A percentile compares a stretch with the other conserved stretches of the same genome.
These are phyloP conservation scores for Vigna angularis DNA, from an alignment of 306 rosid species.

Conservation along the genomic window DNA sequence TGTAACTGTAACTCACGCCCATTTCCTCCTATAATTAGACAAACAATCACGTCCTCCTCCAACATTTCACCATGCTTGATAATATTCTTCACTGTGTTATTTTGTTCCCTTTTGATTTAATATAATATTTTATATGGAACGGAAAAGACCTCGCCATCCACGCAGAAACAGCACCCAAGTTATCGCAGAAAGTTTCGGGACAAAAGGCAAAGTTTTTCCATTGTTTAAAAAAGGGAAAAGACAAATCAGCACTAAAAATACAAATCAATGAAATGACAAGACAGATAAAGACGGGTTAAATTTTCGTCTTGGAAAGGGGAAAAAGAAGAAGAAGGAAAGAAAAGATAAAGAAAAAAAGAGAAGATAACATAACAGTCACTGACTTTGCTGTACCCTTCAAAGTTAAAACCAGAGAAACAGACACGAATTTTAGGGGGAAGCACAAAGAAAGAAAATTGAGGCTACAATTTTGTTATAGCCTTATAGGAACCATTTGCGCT, in stretches of 20 bases:
- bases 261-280: constrained; percentile 36
- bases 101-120: background rate
- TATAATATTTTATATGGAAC: constrained; percentile 2
- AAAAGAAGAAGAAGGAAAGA: background rate
- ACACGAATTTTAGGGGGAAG: constrained; percentile 44
- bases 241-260: constrained; percentile 39
- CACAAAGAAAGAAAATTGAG: constrained; percentile 25
- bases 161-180: background rate
- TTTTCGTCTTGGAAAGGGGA: constrained; percentile 16
- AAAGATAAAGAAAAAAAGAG: constrained; percentile 20
- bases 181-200: constrained; percentile 27
- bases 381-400: constrained; percentile 44
- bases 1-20: constrained; percentile 27
- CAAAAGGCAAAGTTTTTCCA: constrained; percentile 42
- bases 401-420: constrained; percentile 44
- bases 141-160: constrained; percentile 7
- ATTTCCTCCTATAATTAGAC: constrained; percentile 29
- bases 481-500: constrained; percentile 44
- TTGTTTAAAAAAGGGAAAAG: constrained; percentile 38
- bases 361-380: constrained; percentile 37
- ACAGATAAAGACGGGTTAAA: constrained; percentile 39
- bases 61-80: constrained; percentile 10
- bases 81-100: background rate
- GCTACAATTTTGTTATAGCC: constrained; percentile 36
- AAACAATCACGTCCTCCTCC: constrained; percentile 9